Evolutionary conservation across 2,329 filamentous ascomycete genomes (phyloP), one percentile per base, ranked within the genome.

Genomic region (Fusarium incarnatum): DNA sequence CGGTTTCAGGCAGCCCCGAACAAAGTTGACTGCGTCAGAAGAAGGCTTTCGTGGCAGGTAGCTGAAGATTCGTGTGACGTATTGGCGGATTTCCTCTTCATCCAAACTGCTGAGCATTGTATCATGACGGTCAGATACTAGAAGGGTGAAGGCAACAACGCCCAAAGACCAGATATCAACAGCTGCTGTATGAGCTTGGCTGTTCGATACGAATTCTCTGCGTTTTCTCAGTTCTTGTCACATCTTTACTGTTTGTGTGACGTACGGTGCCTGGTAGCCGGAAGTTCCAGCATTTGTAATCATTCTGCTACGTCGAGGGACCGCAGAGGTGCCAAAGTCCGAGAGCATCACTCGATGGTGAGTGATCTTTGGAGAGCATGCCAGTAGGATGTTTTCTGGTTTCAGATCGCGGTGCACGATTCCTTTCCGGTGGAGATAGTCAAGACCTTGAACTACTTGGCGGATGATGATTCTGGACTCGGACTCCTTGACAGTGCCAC

Each of bases 101-200:
- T 69, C 64, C 64, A 78, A 67, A 15, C 65, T 67, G 46, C 72
- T 76, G 16, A 81, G 60, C 16, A 75, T 71, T n/a, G 68, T 60
- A 13, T 77, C 62, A 13, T 71, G 55, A 3, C 52, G 56, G 68
- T 70, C 34, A 57, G 73, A 74, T n/a, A 75, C 72, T 12, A 81
- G 60, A 28, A 83, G 70, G 23, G 80, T 78, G 2, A 86, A 61
- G 0, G 79, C 72, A 6, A 87, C 77, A 56, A 86, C 78, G 0
- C 86, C 86, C 18, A 87, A 72, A 6, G 85, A 82, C 86, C 86
- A 88, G 23, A 87, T 82, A 61, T 88, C 86, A 8, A 86, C 83
- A 54, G 57, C 80, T 18, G 67, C 73, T 55, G 74, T 86, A 76
- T 73, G 76, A 34, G 65, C 28, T 16, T 73, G 56, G 6, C 67